phyloP scores from a whole-genome alignment of 345 rosid species.

The Brassica nigra region DNA sequence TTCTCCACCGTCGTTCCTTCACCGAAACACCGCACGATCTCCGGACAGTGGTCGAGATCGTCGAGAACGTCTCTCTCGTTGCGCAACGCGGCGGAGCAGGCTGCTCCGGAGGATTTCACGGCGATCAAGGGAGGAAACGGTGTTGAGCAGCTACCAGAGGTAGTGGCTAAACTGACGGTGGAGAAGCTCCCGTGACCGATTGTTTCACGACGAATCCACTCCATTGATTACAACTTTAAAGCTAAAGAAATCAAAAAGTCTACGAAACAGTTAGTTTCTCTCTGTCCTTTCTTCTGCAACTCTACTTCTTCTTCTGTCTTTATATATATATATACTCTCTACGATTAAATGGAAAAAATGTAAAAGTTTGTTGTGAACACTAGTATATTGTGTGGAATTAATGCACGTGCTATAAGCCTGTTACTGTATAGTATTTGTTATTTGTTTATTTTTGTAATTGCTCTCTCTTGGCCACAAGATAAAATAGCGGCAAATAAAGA shows the following conservation, averaged over 20 bases:
- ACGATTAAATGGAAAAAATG: not conserved
- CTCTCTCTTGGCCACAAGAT: slow-evolving; percentile 35
- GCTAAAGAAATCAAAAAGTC: not conserved
- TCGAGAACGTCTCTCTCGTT: slow-evolving; percentile 56
- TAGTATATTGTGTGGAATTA: slow-evolving; percentile 14
- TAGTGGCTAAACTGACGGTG: slow-evolving; percentile 56
- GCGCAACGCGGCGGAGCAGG: slow-evolving; percentile 43
- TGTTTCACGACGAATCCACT: slow-evolving; percentile 65
- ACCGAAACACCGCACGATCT: slow-evolving; percentile 64
- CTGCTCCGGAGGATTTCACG: slow-evolving; percentile 62
- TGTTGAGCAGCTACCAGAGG: slow-evolving; percentile 25
- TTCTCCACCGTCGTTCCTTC: slow-evolving; percentile 44
- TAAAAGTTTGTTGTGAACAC: slow-evolving; percentile 18
- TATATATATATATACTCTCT: slow-evolving; percentile 27
- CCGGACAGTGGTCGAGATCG: slow-evolving; percentile 46
- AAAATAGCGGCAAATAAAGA: slow-evolving; percentile 31
- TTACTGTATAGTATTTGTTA: slow-evolving; percentile 7
- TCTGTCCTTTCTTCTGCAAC: slow-evolving; percentile 17
- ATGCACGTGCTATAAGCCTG: slow-evolving; percentile 33
- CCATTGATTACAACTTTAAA: slow-evolving; percentile 37
- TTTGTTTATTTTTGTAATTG: not conserved
- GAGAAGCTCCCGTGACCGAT: slow-evolving; percentile 74
- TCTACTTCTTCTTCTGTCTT: slow-evolving; percentile 6
- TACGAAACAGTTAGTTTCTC: slow-evolving; percentile 30
- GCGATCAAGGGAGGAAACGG: slow-evolving; percentile 55